Evolutionary conservation across 108 stramenopile species (phyloP), one percentile per base, ranked within the genome.

Genomic region (Conticribra weissflogii): DNA sequence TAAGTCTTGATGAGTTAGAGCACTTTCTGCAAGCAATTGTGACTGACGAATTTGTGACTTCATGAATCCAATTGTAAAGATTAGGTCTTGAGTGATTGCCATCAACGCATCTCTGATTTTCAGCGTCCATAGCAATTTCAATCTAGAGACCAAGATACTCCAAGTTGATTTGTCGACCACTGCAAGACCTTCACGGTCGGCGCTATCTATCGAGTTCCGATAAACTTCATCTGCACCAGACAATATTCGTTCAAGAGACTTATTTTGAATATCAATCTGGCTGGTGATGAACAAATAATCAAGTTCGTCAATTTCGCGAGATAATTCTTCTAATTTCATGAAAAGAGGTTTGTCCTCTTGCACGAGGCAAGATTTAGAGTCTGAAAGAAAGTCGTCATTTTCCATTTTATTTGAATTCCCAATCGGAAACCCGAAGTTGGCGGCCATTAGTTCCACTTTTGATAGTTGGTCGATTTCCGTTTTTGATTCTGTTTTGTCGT

Each of bases 51-150:
- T 14, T 68, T 80, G 79, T 59, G 53, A 48, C 48, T 79, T 78
- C 80, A 84, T 84, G 44, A 72, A 77, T 3, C 81, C 83, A 29
- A 73, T 22, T 8, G 72, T 78, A 52, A 68, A 78, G 7, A 84
- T 59, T 25, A 84, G 49, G 54, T 84, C 83, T 50, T 81, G 71
- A 12, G 71, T 54, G 23, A 84, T 55, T n/a, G 65, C 52, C 63
- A 81, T 71, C 16, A 84, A 54, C 50, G 52, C 54, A 53, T 84
- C 83, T 47, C 83, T 34, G n/a, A 84, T 84, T 28, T 81, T 80
- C 12, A 84, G 14, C 9, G 83, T 84, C 80, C 81, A 84, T 14
- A 84, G 72, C 27, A 84, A 57, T 29, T 72, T 71, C 57, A 81
- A 63, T 23, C 71, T 56, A 3, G 69, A 62, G 2, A 84, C 80